Percentiles rank a stretch among this genome's conserved stretches.
Evolutionary conservation across 2,329 filamentous ascomycete species (phyloP).

Genomic region (Graphium sp.): DNA sequence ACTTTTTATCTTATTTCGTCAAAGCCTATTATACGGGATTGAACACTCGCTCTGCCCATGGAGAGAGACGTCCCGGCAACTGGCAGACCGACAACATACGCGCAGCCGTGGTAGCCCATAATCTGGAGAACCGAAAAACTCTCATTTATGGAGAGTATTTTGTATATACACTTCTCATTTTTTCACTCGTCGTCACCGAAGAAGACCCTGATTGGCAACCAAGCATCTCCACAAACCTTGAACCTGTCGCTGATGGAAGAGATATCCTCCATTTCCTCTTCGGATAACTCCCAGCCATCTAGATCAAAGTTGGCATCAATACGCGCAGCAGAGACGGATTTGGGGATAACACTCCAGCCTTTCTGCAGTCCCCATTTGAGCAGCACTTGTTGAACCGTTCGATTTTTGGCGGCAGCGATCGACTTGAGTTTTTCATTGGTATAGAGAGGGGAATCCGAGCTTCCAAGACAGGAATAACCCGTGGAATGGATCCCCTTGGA

Average conservation of each 20-base stretch:
- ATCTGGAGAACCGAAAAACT: no score
- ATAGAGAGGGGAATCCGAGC: conserved; percentile 51
- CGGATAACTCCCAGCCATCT: conserved; percentile 56
- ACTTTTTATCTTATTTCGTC: no score
- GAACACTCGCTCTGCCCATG: no score
- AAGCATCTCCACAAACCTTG: conserved; percentile 64
- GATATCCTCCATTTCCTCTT: conserved; percentile 54
- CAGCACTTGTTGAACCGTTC: conserved; percentile 59
- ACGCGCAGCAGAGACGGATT: conserved; percentile 57
- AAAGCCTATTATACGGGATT: no score
- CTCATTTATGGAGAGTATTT: no score
- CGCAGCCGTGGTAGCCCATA: no score
- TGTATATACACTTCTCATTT: no score
- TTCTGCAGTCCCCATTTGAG: conserved; percentile 67
- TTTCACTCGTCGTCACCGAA: conserved; percentile 69
- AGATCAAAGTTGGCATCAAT: conserved; percentile 63
- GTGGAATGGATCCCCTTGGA: conserved; percentile 60
- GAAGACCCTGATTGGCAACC: conserved; percentile 65
- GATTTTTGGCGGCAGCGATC: conserved; percentile 48
- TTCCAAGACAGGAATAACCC: conserved; percentile 59
- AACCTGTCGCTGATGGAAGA: conserved; percentile 55
- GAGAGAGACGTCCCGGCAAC: no score
- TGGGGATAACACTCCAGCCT: conserved; percentile 72
- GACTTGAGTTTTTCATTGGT: conserved; percentile 46
- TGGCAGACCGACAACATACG: no score